Conservation (phyloP, 768 basidiomycete species). For the Calocybe cyanea region DNA sequence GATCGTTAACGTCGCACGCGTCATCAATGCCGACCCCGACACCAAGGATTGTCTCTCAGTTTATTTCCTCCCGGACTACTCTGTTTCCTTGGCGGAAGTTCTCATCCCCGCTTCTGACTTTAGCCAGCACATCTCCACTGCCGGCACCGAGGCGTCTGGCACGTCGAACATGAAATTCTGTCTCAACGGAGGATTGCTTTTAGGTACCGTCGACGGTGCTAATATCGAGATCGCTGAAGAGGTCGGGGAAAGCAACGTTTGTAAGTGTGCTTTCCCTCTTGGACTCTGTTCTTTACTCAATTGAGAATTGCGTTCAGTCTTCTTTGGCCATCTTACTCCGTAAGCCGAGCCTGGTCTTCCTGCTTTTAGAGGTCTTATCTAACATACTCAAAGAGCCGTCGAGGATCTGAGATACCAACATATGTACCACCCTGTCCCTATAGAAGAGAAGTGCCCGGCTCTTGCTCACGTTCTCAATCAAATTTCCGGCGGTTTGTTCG, state of each 20-base stretch:
- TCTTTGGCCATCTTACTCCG: slow-evolving; percentile 86
- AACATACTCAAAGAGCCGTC: slow-evolving; percentile 46
- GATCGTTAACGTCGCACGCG: slow-evolving; percentile 83
- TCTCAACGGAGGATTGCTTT: slow-evolving; percentile 82
- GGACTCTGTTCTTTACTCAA: background rate
- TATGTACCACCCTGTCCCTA: slow-evolving; percentile 72
- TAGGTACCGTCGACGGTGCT: slow-evolving; percentile 93
- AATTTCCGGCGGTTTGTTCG: slow-evolving; percentile 77
- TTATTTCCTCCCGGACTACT: slow-evolving; percentile 97
- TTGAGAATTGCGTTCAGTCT: slow-evolving; percentile 45
- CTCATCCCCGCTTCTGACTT: slow-evolving; percentile 92
- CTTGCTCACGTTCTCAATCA: slow-evolving; percentile 76
- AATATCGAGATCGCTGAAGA: slow-evolving; percentile 97
- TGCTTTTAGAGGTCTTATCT: too few species aligned
- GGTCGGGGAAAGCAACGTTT: slow-evolving; percentile 87
- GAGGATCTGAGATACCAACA: slow-evolving; percentile 87
- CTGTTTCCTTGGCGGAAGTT: slow-evolving; percentile 77
- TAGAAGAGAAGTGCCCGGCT: slow-evolving; percentile 81
- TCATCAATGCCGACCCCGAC: slow-evolving; percentile 83
- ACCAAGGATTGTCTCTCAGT: slow-evolving; percentile 83
- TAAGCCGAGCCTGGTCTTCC: too few species aligned
- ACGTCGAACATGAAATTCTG: slow-evolving; percentile 91
- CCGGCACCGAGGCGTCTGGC: slow-evolving; percentile 87
- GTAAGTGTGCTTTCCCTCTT: slow-evolving; percentile 42
- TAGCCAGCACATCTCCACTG: slow-evolving; percentile 95